Percentiles rank a stretch among this genome's conserved stretches.
phyloP scores from a whole-genome alignment of 805 yeast genomes.

The Myxozyma nipponensis region DNA sequence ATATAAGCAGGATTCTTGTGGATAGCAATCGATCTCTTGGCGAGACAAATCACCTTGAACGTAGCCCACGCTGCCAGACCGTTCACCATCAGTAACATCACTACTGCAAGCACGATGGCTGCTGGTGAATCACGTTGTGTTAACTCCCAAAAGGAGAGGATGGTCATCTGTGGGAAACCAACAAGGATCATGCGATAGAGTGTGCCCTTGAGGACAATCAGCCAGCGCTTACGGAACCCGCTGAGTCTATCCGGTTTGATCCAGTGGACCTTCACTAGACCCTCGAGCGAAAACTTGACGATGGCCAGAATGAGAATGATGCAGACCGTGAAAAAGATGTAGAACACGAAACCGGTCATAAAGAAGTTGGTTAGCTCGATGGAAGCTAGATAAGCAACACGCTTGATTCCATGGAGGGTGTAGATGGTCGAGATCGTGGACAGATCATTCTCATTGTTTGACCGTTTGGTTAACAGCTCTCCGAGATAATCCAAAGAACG shows the following conservation, averaged over 20 bases:
- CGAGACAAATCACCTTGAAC: conserved; percentile 65
- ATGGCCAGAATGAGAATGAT: conserved; percentile 48
- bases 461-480: conserved; percentile 8
- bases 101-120: conserved; percentile 70
- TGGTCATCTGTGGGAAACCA: conserved; percentile 81
- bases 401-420: conserved; percentile 83
- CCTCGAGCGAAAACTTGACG: conserved; percentile 69
- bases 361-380: conserved; percentile 85
- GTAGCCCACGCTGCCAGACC: conserved; percentile 70
- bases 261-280: conserved; percentile 53
- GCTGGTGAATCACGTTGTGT: conserved; percentile 81
- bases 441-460: conserved; percentile 56
- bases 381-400: conserved; percentile 79
- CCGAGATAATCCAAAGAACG: conserved; percentile 27
- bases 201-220: conserved; percentile 79
- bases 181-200: conserved; percentile 76
- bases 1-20: conserved; percentile 91
- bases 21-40: conserved; percentile 62
- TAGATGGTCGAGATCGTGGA: conserved; percentile 57
- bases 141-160: conserved; percentile 86
- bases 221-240: conserved; percentile 81
- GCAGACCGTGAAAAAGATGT: conserved; percentile 67
- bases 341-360: conserved; percentile 80
- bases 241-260: conserved; percentile 62
- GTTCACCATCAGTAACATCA: conserved; percentile 55